These are phyloP conservation scores for Mycena floridula DNA, from an alignment of 768 basidiomycete genomes.

Conservation along the genomic window DNA sequence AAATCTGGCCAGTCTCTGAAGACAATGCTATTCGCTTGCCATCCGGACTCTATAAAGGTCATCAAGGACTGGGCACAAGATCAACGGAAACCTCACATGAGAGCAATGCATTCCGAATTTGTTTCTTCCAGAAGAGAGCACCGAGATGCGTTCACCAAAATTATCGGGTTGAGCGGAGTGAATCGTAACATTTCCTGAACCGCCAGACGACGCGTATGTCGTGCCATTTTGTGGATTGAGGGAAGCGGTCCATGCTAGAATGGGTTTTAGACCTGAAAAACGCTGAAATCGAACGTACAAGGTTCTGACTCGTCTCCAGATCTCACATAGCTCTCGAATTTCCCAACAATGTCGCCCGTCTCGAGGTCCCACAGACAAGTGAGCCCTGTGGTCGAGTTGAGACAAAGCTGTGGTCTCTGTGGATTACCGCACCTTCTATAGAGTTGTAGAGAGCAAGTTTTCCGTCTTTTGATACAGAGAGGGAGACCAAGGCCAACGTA, in stretches of 20 bases:
- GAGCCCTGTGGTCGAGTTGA: too few relatives aligned
- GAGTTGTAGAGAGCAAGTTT: constrained; percentile 69
- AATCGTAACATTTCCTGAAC: constrained; percentile 64
- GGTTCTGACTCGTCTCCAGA: constrained; percentile 57
- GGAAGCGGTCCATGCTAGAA: constrained; percentile 77
- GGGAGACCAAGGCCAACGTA: constrained; percentile 77
- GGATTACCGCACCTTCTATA: constrained; percentile 83
- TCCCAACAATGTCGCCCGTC: constrained; percentile 53
- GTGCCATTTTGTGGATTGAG: constrained; percentile 63
- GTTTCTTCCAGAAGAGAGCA: constrained; percentile 58
- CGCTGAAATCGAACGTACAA: constrained; percentile 37
- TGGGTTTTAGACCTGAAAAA: constrained; percentile 2
- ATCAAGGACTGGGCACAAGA: constrained; percentile 1
- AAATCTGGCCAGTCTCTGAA: constrained; percentile 84
- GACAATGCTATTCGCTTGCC: constrained; percentile 78
- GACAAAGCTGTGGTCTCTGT: too few relatives aligned
- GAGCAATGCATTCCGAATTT: constrained; percentile 76
- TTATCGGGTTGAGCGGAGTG: constrained; percentile 63
- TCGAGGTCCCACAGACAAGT: constrained; percentile 71
- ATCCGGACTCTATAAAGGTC: constrained; percentile 68
- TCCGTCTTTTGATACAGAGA: constrained; percentile 68
- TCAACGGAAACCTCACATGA: constrained; percentile 42
- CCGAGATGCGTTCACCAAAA: constrained; percentile 59
- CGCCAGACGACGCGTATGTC: constrained; percentile 70
- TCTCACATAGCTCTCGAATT: constrained; percentile 68